Base-by-base conservation (phyloP, 306 rosid species). In the Mucuna pruriens region DNA sequence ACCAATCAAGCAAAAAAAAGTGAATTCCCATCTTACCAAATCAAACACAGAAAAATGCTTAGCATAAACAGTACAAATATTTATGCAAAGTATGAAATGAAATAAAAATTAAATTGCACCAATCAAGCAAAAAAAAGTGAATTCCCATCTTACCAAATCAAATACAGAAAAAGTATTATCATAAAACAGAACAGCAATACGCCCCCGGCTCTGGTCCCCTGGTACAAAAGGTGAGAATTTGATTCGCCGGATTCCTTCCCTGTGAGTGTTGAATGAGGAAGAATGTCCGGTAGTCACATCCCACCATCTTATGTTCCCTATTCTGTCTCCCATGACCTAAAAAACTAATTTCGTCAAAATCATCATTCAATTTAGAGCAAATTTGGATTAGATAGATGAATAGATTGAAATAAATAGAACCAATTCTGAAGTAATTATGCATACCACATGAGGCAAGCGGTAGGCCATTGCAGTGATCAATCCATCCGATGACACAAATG, bases 301-400 rank as follows among this genome's bases (percentile, higher is more conserved):
- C 99, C 99, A 95, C 99, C 99, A 95, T 79, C 98, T 90, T 71
- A 95, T 90, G 78, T 87, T 90, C 63, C 99, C 99, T 2, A 88
- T 87, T 85, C 96, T 89, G 87, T 95, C 99, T 71, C 99, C 99
- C 99, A 95, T 95, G 80, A 95, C 99, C 99, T 95, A 87, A 85
- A 86, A 85, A 51, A 79, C 75, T 69, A 83, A 82, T 69, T 71
- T 57, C 64, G 85, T 87, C 82, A 84, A 80, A 84, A 78, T 71
- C 78, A 82, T 80, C 60, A 81, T 77, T 79, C 74, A 76, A 45
- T 79, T 72, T n/a, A 58, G 82, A 83, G 63, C 40, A 46, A 76
- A 74, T 67, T 74, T 22, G 58, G 70, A 64, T 60, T 16, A 66
- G 48, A 42, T 64, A 66, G 26, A 69, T 69, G 13, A 19, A 34